These are phyloP conservation scores for Huntiella bhutanensis DNA, from an alignment of 2,329 filamentous ascomycete species.

Conservation along the genomic window DNA sequence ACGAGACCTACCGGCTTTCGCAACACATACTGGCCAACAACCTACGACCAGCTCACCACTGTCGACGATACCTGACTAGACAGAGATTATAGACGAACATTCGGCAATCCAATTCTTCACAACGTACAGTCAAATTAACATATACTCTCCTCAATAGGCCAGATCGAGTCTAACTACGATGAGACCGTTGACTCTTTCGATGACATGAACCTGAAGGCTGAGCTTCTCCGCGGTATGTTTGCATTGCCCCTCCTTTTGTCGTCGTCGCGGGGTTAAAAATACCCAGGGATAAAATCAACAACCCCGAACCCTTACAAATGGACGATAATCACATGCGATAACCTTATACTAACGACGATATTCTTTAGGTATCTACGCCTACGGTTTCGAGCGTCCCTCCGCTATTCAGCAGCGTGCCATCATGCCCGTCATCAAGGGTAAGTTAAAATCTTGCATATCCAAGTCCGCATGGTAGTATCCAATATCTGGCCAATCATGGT, in stretches of 20 bases:
- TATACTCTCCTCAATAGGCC: slow-evolving; percentile 34
- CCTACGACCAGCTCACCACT: not conserved
- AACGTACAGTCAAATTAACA: too few species aligned
- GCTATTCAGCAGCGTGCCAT: slow-evolving; percentile 99
- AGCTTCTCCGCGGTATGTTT: slow-evolving; percentile 68
- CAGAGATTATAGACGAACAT: not conserved
- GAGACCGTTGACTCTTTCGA: slow-evolving; percentile 99
- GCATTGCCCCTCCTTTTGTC: not conserved
- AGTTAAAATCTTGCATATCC: slow-evolving; percentile 17
- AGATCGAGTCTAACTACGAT: slow-evolving; percentile 99
- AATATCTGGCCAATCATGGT: too few species aligned
- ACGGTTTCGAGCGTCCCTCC: slow-evolving; percentile 99
- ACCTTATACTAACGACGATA: not conserved
- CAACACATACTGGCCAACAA: too few species aligned
- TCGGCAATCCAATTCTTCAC: not conserved
- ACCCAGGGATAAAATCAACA: slow-evolving; percentile 3
- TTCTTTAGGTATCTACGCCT: slow-evolving; percentile 72
- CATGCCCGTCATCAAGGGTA: slow-evolving; percentile 99
- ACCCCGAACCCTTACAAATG: not conserved
- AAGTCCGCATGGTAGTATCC: too few species aligned
- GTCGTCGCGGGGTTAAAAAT: slow-evolving; percentile 1
- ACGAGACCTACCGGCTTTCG: too few species aligned
- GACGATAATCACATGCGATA: not conserved
- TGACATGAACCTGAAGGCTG: slow-evolving; percentile 88
- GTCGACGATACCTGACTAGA: not conserved